These are phyloP conservation scores for Blastobotrys indianensis DNA, from an alignment of 1,139 yeast species.

Conservation along the genomic window DNA sequence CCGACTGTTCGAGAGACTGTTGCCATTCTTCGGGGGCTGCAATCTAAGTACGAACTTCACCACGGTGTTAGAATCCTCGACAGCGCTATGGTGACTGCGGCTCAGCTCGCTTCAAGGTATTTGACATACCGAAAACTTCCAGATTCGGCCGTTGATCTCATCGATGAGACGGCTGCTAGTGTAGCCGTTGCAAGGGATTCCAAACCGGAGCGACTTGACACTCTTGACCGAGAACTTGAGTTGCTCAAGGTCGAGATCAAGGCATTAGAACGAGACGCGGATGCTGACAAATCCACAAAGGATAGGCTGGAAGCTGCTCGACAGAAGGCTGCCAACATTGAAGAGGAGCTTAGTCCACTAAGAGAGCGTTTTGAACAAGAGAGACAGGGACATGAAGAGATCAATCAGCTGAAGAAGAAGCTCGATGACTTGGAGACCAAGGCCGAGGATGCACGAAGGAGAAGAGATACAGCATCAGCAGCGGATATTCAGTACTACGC, in stretches of 20 bases:
- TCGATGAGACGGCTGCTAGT: slow-evolving; percentile 95
- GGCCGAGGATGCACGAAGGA: slow-evolving; percentile 95
- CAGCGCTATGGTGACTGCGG: slow-evolving; percentile 90
- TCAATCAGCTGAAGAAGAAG: slow-evolving; percentile 82
- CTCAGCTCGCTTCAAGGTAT: slow-evolving; percentile 90
- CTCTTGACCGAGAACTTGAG: slow-evolving; percentile 85
- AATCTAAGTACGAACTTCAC: slow-evolving; percentile 92
- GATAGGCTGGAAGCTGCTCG: slow-evolving; percentile 78
- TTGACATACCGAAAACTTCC: slow-evolving; percentile 94
- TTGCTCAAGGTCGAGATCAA: slow-evolving; percentile 91
- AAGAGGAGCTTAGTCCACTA: slow-evolving; percentile 79
- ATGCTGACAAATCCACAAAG: slow-evolving; percentile 77
- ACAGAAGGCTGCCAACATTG: slow-evolving; percentile 73
- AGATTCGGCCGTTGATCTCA: slow-evolving; percentile 94
- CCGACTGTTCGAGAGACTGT: slow-evolving; percentile 90
- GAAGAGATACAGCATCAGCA: slow-evolving; percentile 88
- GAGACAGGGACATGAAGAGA: slow-evolving; percentile 84
- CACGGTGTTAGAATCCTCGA: slow-evolving; percentile 97
- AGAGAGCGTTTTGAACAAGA: slow-evolving; percentile 83
- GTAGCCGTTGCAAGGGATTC: slow-evolving; percentile 98
- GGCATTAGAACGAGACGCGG: slow-evolving; percentile 94
- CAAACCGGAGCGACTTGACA: slow-evolving; percentile 93
- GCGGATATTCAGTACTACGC: slow-evolving; percentile 96
- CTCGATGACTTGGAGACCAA: slow-evolving; percentile 88
- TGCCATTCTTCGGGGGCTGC: slow-evolving; percentile 93